phyloP scores from a whole-genome alignment of 192 early-diverging fungal species.

The Backusella tuberculispora region DNA sequence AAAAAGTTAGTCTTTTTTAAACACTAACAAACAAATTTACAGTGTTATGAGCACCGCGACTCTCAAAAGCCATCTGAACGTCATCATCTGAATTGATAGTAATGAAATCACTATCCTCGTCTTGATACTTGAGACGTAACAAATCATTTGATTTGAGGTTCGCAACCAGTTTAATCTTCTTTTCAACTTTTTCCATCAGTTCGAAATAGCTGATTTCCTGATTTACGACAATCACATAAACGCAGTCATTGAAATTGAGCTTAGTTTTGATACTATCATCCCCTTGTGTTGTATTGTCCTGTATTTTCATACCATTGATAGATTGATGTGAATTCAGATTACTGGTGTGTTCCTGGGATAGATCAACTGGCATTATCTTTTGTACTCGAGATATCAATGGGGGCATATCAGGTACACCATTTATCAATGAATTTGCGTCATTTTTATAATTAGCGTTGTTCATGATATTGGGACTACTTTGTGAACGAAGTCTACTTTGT shows the following conservation, averaged over 20 bases:
- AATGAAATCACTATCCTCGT: constrained; percentile 91
- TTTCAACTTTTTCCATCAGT: constrained; percentile 78
- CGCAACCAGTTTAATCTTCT: constrained; percentile 84
- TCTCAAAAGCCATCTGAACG: constrained; percentile 91
- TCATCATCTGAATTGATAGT: constrained; percentile 88
- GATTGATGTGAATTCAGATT: neutral
- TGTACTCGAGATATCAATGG: neutral
- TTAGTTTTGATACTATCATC: constrained; percentile 75
- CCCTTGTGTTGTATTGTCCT: neutral
- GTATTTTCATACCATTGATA: neutral
- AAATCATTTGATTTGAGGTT: constrained; percentile 58
- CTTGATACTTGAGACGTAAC: constrained; percentile 81
- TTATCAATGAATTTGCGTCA: neutral
- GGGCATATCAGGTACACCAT: neutral
- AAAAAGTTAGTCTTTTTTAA: constrained; percentile 22
- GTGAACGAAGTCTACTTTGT: constrained; percentile 52
- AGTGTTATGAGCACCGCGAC: constrained; percentile 45
- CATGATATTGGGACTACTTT: constrained; percentile 61
- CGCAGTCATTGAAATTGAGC: constrained; percentile 85
- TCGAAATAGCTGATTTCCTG: constrained; percentile 74
- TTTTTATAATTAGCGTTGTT: constrained; percentile 9
- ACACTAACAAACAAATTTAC: constrained; percentile 62
- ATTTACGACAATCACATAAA: constrained; percentile 88
- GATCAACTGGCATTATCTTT: constrained; percentile 2
- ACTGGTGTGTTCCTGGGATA: constrained; percentile 2